These are phyloP conservation scores for Penicillium atrosanguineum DNA, from an alignment of 495 filamentous ascomycete species.

Conservation along the genomic window DNA sequence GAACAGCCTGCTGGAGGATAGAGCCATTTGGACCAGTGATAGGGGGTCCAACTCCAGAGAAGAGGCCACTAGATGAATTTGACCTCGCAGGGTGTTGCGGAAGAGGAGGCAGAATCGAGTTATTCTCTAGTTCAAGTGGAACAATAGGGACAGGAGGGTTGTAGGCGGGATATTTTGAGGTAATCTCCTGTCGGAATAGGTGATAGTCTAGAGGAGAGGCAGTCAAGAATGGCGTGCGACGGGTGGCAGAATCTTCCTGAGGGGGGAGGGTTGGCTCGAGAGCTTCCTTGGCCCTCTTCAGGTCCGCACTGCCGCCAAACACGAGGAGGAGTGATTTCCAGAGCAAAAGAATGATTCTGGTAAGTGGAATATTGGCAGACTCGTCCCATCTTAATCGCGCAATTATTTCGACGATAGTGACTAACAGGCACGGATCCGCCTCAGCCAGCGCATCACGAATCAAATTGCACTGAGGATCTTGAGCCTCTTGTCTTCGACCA, in stretches of 20 bases:
- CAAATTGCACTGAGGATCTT: constrained; percentile 19
- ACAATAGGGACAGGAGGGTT: constrained; percentile 81
- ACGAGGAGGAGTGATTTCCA: constrained; percentile 89
- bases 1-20: constrained; percentile 92
- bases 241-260: constrained; percentile 31
- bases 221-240: constrained; percentile 63
- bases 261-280: constrained; percentile 37
- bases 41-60: constrained; percentile 41
- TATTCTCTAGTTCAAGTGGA: constrained; percentile 84
- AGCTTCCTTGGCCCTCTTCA: constrained; percentile 69
- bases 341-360: constrained; percentile 71
- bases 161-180: constrained; percentile 97
- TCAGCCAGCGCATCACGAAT: constrained; percentile 38
- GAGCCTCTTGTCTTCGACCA: constrained; percentile 47
- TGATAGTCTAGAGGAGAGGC: constrained; percentile 96
- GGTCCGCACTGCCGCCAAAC: constrained; percentile 71
- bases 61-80: constrained; percentile 39
- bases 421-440: constrained; percentile 66
- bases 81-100: constrained; percentile 65
- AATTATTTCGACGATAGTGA: constrained; percentile 71
- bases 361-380: constrained; percentile 57
- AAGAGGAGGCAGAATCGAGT: constrained; percentile 83
- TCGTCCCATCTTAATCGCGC: constrained; percentile 89
- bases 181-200: constrained; percentile 93
- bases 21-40: constrained; percentile 57